phyloP scores from a whole-genome alignment of 1,284 basidiomycete genomes.

The Apiotrichum gracile region DNA sequence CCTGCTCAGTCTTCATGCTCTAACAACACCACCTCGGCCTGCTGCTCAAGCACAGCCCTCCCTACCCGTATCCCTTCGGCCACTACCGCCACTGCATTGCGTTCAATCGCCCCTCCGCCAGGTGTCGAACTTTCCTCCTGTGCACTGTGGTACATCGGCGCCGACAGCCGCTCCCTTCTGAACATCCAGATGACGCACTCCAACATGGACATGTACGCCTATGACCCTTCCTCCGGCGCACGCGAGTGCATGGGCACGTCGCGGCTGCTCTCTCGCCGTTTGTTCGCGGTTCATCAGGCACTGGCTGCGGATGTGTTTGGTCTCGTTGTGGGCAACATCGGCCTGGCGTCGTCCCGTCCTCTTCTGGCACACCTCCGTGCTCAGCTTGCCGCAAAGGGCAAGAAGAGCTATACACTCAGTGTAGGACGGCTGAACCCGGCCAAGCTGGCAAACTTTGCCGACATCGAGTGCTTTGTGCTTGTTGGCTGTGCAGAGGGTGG shows the following conservation, averaged over 20 bases:
- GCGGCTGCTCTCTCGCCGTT: conserved; percentile 83
- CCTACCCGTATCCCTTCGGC: neutral
- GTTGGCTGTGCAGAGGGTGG: conserved; percentile 94
- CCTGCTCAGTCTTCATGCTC: neutral
- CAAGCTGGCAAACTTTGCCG: conserved; percentile 92
- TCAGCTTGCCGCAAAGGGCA: conserved; percentile 59
- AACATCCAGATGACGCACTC: conserved; percentile 80
- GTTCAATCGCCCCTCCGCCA: conserved; percentile 33
- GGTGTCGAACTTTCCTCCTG: conserved; percentile 42
- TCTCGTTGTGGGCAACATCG: conserved; percentile 89
- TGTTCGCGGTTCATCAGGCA: conserved; percentile 80
- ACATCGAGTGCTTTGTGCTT: conserved; percentile 92
- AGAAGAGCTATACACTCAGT: conserved; percentile 90
- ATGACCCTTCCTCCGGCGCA: conserved; percentile 57
- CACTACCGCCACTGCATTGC: conserved; percentile 29
- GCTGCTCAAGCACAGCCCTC: neutral
- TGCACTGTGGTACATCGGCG: conserved; percentile 72
- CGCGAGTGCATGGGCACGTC: conserved; percentile 50
- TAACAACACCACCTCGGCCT: neutral
- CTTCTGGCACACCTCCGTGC: conserved; percentile 69
- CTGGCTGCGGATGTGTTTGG: conserved; percentile 90
- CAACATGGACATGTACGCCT: conserved; percentile 51
- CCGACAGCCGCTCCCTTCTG: conserved; percentile 72
- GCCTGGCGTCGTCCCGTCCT: conserved; percentile 72
- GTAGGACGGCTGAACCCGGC: conserved; percentile 94